A percentile compares a stretch with the other conserved stretches of the same genome.
phyloP scores from a whole-genome alignment of 768 basidiomycete species.

The Galerina marginata region DNA sequence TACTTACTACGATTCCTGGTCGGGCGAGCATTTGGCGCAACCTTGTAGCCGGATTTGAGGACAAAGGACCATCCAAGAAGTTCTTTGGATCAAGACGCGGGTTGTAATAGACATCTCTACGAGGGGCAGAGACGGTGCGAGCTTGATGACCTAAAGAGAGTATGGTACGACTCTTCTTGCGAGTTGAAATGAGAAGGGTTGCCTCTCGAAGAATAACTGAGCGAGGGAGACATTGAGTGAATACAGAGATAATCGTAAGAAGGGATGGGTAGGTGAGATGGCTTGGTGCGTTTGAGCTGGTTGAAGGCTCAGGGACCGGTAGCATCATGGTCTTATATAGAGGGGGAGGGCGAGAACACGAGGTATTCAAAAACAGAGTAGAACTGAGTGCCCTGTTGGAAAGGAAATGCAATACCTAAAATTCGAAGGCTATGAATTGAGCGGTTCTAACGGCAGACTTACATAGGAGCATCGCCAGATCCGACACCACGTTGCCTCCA shows the following conservation, averaged over 20 bases:
- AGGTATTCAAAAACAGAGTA: background rate
- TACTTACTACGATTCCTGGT: constrained; percentile 75
- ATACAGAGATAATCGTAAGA: background rate
- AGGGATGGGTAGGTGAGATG: background rate
- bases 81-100: constrained; percentile 71
- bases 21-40: constrained; percentile 72
- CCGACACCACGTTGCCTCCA: background rate
- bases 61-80: constrained; percentile 71
- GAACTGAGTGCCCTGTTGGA: background rate
- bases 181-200: background rate
- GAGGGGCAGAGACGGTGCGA: background rate
- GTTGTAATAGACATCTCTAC: constrained; percentile 56
- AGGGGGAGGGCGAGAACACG: background rate
- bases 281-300: background rate
- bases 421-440: background rate
- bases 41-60: constrained; percentile 70
- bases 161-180: constrained; percentile 2
- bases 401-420: background rate
- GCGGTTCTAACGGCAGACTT: background rate
- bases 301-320: background rate
- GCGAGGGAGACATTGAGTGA: constrained; percentile 1
- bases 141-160: constrained; percentile 3
- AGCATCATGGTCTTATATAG: background rate
- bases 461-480: background rate
- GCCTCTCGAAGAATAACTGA: constrained; percentile 1